Base-by-base conservation (phyloP, 2,329 filamentous ascomycete species). In the Alternaria arborescens region DNA sequence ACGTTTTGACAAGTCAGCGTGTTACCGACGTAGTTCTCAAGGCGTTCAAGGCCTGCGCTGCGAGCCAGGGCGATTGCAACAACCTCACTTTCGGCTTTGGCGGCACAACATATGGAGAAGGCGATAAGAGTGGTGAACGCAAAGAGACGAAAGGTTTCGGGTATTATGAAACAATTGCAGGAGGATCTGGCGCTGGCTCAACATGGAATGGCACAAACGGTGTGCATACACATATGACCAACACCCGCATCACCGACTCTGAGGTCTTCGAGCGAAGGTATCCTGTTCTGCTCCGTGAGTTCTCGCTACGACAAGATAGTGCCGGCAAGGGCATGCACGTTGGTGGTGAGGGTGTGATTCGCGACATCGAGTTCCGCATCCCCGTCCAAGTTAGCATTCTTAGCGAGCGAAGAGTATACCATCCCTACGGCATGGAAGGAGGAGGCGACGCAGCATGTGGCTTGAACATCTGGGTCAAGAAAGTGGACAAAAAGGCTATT, bases 171-270 rank as follows among this genome's bases (percentile, higher is more conserved):
- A 94, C 91, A 6, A 93, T 95, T 64, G 89, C 90, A 0, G 91
- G 92, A 40, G 92, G 92, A 0, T 88, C 85, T 40, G 91, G 91
- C 28, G 92, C 91, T 0, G 91, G 91, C 0, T 85, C 88, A 0
- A 83, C 83, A 14, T 94, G 91, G 91, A 83, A 90, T 61, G 91
- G 91, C 38, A 89, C 90, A 11, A 87, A 83, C 53, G 91, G 90
- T 16, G 90, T 94, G n/a, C 91, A 94, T 74, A 90, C 87, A 2
- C 91, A 94, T 79, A 93, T 94, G 90, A 94, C 92, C 7, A 95
- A 95, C 76, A 94, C 91, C 3, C 86, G 91, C 14, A 94, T 94
- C 72, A 94, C 91, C 0, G 92, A 94, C 73, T 84, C 89, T 0
- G 92, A 95, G 75, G 86, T 93, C 7, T 91, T 94, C 66, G 91